Evolutionary conservation across 768 basidiomycete species (phyloP).

Genomic region (Porpolomopsis calyptriformis): DNA sequence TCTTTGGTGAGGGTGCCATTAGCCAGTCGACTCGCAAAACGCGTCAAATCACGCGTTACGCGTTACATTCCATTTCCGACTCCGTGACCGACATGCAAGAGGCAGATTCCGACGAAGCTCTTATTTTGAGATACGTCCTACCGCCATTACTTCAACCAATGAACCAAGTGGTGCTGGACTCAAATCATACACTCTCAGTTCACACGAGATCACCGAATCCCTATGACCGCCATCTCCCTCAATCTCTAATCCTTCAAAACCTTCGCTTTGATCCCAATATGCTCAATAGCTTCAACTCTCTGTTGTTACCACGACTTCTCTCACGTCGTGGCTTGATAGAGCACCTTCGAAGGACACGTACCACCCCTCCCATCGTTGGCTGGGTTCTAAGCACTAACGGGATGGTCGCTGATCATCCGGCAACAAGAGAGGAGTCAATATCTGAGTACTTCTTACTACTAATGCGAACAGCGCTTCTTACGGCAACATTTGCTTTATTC

Average conservation of each 20-base stretch:
- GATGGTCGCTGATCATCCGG: not conserved
- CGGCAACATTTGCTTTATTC: not conserved
- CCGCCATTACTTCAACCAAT: not conserved
- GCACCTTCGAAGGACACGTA: not conserved
- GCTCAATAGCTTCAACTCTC: not conserved
- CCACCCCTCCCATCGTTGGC: not conserved
- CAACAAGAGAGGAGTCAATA: not conserved
- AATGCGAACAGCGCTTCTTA: not conserved
- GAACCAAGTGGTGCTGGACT: not conserved
- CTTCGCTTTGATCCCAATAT: not conserved
- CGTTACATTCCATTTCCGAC: too few species aligned
- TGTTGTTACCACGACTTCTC: not conserved
- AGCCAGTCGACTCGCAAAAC: not conserved
- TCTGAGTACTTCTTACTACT: not conserved
- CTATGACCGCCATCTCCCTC: not conserved
- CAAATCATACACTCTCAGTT: not conserved
- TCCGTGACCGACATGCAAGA: too few species aligned
- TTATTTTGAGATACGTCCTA: not conserved
- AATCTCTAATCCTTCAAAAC: not conserved
- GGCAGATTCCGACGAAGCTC: not conserved
- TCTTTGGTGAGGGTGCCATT: not conserved
- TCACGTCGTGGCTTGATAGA: not conserved
- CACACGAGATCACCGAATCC: not conserved
- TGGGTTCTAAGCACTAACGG: not conserved
- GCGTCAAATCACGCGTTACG: not conserved